Evolutionary conservation across 345 rosid species (phyloP), one percentile per base, ranked within the genome.

Genomic region (Pugionium cornutum): DNA sequence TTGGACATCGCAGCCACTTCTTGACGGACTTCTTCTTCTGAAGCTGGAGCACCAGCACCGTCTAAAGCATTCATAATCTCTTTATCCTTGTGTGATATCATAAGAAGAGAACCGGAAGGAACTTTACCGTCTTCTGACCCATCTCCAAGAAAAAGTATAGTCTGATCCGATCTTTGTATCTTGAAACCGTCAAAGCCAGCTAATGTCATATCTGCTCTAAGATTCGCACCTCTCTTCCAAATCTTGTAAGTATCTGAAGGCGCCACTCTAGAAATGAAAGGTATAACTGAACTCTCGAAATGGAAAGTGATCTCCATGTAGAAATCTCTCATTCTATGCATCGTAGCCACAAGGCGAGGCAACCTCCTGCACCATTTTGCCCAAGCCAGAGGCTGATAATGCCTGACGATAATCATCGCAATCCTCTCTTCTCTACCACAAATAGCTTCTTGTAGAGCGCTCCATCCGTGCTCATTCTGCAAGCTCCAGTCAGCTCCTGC

Each of bases 401-500:
- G 97, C 74, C 89, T 83, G 7, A 94, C 92, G 18, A 94, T 88
- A 33, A 73, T 80, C 96, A 86, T 88, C 1, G 99, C 86, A 18
- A 90, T 84, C 32, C 68, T 79, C 70, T 90, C 97, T 74, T 90
- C 89, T 73, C 88, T 82, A 62, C 62, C 80, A 68, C 97, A 94
- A 29, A 94, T 88, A 29, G 99, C 99, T 72, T 94, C 99, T 75
- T 94, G 99, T 7, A 94, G 83, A 2, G 99, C 87, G 62, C 95
- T 94, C 99, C 99, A 94, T 2, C 99, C 99, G 4, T 86, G 92
- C 58, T 86, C 97, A 44, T 94, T 94, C 78, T 90, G 99, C 75
- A 90, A 80, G 63, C 97, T 90, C 99, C 99, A 94, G 81, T 94
- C 99, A 7, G 92, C 89, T 32, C 97, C 99, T 2, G 96, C 88